Conservation (phyloP, 345 rosid genomes). For the Dimocarpus longan region DNA sequence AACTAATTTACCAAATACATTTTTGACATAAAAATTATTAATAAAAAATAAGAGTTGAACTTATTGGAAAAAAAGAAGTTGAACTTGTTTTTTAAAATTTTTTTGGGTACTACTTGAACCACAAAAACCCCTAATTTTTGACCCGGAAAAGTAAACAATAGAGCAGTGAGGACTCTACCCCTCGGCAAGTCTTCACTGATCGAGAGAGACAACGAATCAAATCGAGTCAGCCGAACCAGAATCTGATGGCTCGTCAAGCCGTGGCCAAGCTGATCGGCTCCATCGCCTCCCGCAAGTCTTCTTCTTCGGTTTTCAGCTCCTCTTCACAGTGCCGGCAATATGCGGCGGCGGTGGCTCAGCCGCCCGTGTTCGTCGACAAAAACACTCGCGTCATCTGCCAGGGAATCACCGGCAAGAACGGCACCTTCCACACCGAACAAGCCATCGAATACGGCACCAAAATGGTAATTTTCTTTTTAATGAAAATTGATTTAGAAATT, state of each 20-base stretch:
- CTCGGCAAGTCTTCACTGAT: neutral
- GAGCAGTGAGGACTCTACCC: neutral
- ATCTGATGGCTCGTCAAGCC: slow-evolving; percentile 48
- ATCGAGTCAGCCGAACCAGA: slow-evolving; percentile 7
- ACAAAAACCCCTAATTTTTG: neutral
- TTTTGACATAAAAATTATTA: no score
- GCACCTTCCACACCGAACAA: slow-evolving; percentile 93
- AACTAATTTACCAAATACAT: no score
- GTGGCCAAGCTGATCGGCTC: slow-evolving; percentile 38
- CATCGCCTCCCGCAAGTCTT: slow-evolving; percentile 36
- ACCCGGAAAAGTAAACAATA: neutral
- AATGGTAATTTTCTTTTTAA: slow-evolving; percentile 51
- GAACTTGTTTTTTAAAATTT: no score
- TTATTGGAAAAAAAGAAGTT: no score
- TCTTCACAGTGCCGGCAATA: slow-evolving; percentile 44
- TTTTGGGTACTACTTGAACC: neutral
- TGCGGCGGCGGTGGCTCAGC: slow-evolving; percentile 53
- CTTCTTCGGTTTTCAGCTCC: slow-evolving; percentile 16
- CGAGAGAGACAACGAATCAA: slow-evolving; percentile 5
- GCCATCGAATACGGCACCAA: slow-evolving; percentile 98
- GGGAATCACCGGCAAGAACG: slow-evolving; percentile 95
- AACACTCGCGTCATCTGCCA: slow-evolving; percentile 90
- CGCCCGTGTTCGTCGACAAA: slow-evolving; percentile 94
- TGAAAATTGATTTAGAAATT: neutral
- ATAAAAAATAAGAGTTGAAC: no score